Conservation (phyloP, 352 stramenopile species). For the Phytopythium kandeliae region DNA sequence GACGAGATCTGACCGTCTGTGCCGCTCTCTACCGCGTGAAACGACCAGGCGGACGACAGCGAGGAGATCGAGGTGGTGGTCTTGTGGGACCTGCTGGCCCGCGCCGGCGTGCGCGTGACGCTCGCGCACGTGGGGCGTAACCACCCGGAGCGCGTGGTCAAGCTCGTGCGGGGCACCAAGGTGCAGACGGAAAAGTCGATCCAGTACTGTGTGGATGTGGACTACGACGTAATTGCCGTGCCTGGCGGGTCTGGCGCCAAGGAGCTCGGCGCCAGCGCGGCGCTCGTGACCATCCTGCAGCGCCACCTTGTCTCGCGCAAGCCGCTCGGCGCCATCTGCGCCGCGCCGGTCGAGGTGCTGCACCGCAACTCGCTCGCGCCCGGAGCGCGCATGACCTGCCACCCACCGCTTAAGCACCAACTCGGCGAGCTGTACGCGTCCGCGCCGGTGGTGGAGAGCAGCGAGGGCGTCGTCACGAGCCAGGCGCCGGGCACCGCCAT, state of each 20-base stretch:
- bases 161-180: conserved; percentile 39
- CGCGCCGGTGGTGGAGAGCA: conserved; percentile 44
- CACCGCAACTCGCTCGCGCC: conserved; percentile 45
- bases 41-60: conserved; percentile 32
- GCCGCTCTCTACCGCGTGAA: too few species aligned
- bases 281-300: conserved; percentile 38
- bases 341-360: conserved; percentile 47
- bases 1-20: too few species aligned
- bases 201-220: conserved; percentile 44
- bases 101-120: conserved; percentile 58
- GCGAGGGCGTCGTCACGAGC: conserved; percentile 58
- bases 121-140: conserved; percentile 37
- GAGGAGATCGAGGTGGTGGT: conserved; percentile 66
- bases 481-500: conserved; percentile 55
- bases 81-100: conserved; percentile 43
- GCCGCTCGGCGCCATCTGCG: conserved; percentile 49
- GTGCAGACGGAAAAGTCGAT: conserved; percentile 64
- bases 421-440: conserved; percentile 46
- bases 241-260: conserved; percentile 52
- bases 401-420: conserved; percentile 24
- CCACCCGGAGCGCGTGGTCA: conserved; percentile 50
- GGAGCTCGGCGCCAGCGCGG: conserved; percentile 29
- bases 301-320: conserved; percentile 44
- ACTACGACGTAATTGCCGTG: conserved; percentile 63
- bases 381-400: conserved; percentile 29